Evolutionary conservation across 345 rosid species (phyloP).

Genomic region (Angophora floribunda): DNA sequence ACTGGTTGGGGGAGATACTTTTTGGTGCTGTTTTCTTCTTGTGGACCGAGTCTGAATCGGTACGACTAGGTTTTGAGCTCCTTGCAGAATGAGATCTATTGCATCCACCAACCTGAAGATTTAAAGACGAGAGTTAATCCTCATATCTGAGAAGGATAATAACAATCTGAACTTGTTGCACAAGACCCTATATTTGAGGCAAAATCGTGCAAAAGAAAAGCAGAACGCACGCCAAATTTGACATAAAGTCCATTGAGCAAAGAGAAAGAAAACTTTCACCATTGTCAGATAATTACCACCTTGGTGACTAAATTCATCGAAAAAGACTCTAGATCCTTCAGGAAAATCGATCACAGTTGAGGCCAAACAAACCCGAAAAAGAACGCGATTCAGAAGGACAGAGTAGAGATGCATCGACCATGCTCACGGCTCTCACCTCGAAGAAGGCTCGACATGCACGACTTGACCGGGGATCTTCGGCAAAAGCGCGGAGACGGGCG

Average conservation of each 20-base stretch:
- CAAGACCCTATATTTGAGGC: neutral
- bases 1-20: slow-evolving; percentile 6
- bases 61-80: slow-evolving; percentile 81
- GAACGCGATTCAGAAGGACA: neutral
- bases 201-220: neutral
- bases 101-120: slow-evolving; percentile 62
- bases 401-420: neutral
- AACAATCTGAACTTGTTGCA: neutral
- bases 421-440: slow-evolving; percentile 40
- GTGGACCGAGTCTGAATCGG: slow-evolving; percentile 44
- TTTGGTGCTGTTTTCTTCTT: slow-evolving; percentile 39
- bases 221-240: neutral
- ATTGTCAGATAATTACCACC: too few species aligned
- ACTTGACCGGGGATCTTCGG: slow-evolving; percentile 30
- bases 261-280: neutral
- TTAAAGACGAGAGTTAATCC: neutral
- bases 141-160: neutral
- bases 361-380: neutral
- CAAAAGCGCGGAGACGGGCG: slow-evolving; percentile 61
- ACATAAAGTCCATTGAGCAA: neutral
- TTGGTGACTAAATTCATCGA: neutral
- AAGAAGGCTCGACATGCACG: slow-evolving; percentile 56
- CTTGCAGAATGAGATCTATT: slow-evolving; percentile 69
- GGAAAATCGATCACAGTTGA: neutral
- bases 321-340: neutral